phyloP scores from a whole-genome alignment of 1,284 basidiomycete genomes.

The Mycosarcoma mackinlayi region DNA sequence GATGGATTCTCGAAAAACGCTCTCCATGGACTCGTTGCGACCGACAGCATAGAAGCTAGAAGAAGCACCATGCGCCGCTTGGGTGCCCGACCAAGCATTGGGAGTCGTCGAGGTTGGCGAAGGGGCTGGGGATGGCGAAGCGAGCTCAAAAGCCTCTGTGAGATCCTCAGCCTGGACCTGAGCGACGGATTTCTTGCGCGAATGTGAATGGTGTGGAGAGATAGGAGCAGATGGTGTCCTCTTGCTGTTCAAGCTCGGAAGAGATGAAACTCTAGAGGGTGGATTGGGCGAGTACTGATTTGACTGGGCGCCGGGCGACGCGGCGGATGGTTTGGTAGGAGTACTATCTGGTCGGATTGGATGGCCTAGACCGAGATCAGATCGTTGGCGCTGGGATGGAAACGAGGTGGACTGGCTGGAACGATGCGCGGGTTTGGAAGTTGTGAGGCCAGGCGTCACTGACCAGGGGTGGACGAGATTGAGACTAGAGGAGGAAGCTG shows the following conservation, averaged over 20 bases:
- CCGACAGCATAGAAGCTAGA: slow-evolving; percentile 62
- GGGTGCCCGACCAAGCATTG: slow-evolving; percentile 11
- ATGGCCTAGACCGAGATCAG: slow-evolving; percentile 21
- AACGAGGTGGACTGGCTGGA: slow-evolving; percentile 22
- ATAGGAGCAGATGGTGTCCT: slow-evolving; percentile 32
- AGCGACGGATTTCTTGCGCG: slow-evolving; percentile 62
- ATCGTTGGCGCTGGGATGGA: background rate
- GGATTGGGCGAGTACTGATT: slow-evolving; percentile 24
- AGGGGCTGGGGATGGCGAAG: slow-evolving; percentile 13
- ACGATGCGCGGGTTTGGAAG: slow-evolving; percentile 24
- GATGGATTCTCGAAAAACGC: slow-evolving; percentile 66
- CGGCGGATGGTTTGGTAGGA: slow-evolving; percentile 3
- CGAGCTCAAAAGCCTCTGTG: slow-evolving; percentile 60
- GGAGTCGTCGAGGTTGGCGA: slow-evolving; percentile 12
- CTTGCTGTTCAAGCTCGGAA: slow-evolving; percentile 14
- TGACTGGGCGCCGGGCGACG: background rate
- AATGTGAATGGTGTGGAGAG: slow-evolving; percentile 57
- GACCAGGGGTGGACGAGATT: slow-evolving; percentile 37
- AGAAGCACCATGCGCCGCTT: slow-evolving; percentile 3
- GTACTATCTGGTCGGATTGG: slow-evolving; percentile 6
- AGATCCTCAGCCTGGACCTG: slow-evolving; percentile 62
- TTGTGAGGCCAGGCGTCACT: slow-evolving; percentile 4
- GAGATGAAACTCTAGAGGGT: slow-evolving; percentile 25
- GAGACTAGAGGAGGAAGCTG: background rate
- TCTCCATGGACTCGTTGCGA: slow-evolving; percentile 68